Percentiles rank a stretch among this genome's conserved stretches.
These are phyloP conservation scores for Pseudocercospora fijiensis DNA, from an alignment of 2,329 filamentous ascomycete genomes.

Conservation along the genomic window DNA sequence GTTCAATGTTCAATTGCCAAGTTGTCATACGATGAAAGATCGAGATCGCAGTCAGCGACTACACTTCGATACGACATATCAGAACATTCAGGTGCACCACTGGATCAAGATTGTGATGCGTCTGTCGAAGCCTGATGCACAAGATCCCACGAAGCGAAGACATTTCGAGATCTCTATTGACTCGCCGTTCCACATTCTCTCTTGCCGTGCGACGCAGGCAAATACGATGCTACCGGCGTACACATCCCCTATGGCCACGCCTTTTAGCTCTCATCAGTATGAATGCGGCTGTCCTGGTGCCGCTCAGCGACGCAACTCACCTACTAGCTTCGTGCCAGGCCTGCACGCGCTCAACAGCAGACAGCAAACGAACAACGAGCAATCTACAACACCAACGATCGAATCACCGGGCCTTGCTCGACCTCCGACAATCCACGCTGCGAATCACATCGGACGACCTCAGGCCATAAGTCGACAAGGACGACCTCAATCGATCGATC, in stretches of 20 bases:
- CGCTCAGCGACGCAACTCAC: slow-evolving; percentile 50
- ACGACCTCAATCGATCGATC: slow-evolving; percentile 41
- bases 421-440: slow-evolving; percentile 47
- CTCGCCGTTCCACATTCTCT: slow-evolving; percentile 89
- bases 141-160: slow-evolving; percentile 73
- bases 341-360: slow-evolving; percentile 55
- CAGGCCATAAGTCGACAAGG: slow-evolving; percentile 52
- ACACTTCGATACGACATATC: slow-evolving; percentile 89
- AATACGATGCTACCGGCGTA: slow-evolving; percentile 87
- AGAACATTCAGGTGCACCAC: slow-evolving; percentile 89
- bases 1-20: slow-evolving; percentile 88
- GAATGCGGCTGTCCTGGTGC: slow-evolving; percentile 69
- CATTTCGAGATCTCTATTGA: slow-evolving; percentile 97
- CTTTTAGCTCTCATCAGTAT: slow-evolving; percentile 39
- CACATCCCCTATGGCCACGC: slow-evolving; percentile 49
- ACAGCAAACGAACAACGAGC: slow-evolving; percentile 27
- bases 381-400: slow-evolving; percentile 19
- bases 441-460: slow-evolving; percentile 27
- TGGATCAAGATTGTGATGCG: slow-evolving; percentile 99
- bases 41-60: slow-evolving; percentile 66
- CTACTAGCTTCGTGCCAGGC: slow-evolving; percentile 55
- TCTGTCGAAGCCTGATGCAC: slow-evolving; percentile 77
- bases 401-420: slow-evolving; percentile 48
- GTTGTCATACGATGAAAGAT: slow-evolving; percentile 77
- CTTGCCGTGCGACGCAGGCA: slow-evolving; percentile 86